A percentile compares a stretch with the other conserved stretches of the same genome.
Conservation (phyloP, 352 stramenopile species). For the Discostella stelligera region DNA sequence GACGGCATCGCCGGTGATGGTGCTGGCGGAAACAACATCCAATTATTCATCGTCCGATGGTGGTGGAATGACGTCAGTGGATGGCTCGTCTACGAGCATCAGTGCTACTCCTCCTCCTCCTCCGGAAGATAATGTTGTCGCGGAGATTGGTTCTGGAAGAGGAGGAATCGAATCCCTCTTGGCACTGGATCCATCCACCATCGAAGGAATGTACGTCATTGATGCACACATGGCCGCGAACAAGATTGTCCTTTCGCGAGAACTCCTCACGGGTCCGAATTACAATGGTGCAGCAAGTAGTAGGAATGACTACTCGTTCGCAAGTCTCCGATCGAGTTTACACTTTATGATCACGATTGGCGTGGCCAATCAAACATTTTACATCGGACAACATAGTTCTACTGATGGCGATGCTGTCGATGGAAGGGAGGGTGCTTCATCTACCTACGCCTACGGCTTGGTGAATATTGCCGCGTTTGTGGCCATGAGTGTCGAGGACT, state of each 20-base stretch:
- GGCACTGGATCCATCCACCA: neutral
- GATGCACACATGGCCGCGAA: conserved; percentile 51
- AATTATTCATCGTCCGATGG: neutral
- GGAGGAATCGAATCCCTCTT: neutral
- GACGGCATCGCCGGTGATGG: conserved; percentile 6
- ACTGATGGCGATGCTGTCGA: neutral
- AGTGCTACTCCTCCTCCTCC: no score
- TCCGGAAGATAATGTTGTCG: no score
- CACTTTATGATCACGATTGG: conserved; percentile 23
- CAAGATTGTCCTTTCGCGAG: conserved; percentile 31
- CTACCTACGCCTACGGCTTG: conserved; percentile 37
- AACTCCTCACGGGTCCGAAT: conserved; percentile 23
- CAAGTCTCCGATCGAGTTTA: conserved; percentile 14
- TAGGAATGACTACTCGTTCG: conserved; percentile 21
- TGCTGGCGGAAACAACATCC: neutral
- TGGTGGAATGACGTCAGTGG: no score
- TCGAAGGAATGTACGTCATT: conserved; percentile 38
- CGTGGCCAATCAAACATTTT: conserved; percentile 28
- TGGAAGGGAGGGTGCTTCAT: neutral
- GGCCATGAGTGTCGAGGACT: conserved; percentile 22
- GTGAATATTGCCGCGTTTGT: conserved; percentile 52
- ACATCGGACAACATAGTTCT: conserved; percentile 19
- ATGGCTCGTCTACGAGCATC: no score
- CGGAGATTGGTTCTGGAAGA: neutral
- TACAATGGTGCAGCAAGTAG: neutral